Conservation (phyloP, 2,329 filamentous ascomycete genomes). For the Calonectria pteridis region DNA sequence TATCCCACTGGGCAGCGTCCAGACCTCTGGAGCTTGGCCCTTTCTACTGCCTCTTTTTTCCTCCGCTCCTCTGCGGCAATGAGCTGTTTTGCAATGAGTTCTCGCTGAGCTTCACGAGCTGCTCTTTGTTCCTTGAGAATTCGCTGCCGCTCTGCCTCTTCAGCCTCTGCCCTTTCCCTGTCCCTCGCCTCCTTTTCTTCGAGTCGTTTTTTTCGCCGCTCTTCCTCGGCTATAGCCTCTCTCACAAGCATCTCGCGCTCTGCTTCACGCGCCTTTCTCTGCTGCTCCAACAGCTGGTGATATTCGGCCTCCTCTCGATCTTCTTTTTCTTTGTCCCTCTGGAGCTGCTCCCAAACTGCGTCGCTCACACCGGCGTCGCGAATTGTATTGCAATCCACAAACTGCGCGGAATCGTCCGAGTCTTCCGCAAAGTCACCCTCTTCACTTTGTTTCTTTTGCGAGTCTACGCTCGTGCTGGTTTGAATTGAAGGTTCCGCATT, state of each 20-base stretch:
- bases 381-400: not conserved
- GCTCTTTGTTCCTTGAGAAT: slow-evolving; percentile 45
- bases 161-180: slow-evolving; percentile 40
- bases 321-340: slow-evolving; percentile 59
- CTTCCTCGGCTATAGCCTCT: slow-evolving; percentile 26
- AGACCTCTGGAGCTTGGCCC: slow-evolving; percentile 63
- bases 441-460: not conserved
- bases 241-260: slow-evolving; percentile 53
- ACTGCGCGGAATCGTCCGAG: not conserved
- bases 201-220: slow-evolving; percentile 21
- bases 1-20: slow-evolving; percentile 70
- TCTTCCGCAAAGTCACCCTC: slow-evolving; percentile 27
- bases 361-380: slow-evolving; percentile 72
- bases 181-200: no score
- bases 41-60: slow-evolving; percentile 53
- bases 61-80: slow-evolving; percentile 52
- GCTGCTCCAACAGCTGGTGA: slow-evolving; percentile 47
- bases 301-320: slow-evolving; percentile 54
- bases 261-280: slow-evolving; percentile 44
- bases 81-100: slow-evolving; percentile 30
- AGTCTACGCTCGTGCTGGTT: not conserved
- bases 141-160: slow-evolving; percentile 54
- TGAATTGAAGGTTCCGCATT: not conserved
- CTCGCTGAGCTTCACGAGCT: slow-evolving; percentile 52
- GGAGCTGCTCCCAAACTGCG: slow-evolving; percentile 71